phyloP scores from a whole-genome alignment of 1,139 yeast species.

The Saccharomyces hybrid region DNA sequence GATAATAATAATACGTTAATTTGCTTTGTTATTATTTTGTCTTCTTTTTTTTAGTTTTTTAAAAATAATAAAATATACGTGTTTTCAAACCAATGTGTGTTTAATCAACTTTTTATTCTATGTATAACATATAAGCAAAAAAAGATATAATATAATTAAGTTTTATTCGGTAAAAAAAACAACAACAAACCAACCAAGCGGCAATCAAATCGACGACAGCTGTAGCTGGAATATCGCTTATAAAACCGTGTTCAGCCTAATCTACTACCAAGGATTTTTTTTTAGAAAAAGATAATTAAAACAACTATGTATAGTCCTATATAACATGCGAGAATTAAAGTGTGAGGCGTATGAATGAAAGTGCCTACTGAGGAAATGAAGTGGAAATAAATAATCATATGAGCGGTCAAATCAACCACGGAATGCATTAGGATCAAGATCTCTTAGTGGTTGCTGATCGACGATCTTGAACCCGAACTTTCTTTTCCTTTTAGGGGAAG shows the following conservation, averaged over 20 bases:
- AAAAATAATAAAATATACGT: background rate
- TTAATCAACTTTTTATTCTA: constrained; percentile 1
- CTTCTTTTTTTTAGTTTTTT: background rate
- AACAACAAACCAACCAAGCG: background rate
- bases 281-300: background rate
- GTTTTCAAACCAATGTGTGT: background rate
- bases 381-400: background rate
- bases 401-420: background rate
- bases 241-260: too few relatives aligned
- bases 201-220: background rate
- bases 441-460: background rate
- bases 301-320: background rate
- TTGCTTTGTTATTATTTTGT: background rate
- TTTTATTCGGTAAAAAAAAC: background rate
- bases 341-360: background rate
- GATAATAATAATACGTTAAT: background rate
- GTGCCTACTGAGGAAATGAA: background rate
- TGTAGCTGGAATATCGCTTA: background rate
- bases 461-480: background rate
- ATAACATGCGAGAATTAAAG: background rate
- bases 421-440: background rate
- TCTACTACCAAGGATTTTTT: too few relatives aligned
- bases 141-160: background rate
- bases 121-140: background rate
- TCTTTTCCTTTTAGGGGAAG: background rate